A percentile compares a stretch with the other conserved stretches of the same genome.
phyloP scores from a whole-genome alignment of 495 filamentous ascomycete genomes.

The Eremomyces bilateralis region DNA sequence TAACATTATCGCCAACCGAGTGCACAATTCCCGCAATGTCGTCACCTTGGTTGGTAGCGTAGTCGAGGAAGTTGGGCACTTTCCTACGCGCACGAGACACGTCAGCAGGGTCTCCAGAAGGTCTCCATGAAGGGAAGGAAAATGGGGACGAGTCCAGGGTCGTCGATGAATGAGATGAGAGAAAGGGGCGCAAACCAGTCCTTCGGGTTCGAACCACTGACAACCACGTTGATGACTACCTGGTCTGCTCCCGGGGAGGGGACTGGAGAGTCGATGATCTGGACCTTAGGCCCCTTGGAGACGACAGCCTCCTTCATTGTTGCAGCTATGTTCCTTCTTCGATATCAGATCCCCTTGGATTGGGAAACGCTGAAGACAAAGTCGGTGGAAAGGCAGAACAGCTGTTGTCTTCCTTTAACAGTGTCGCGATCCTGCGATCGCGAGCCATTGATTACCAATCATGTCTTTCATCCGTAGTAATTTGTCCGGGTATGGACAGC shows the following conservation, averaged over 20 bases:
- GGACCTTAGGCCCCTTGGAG: conserved; percentile 27
- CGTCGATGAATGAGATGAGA: not conserved
- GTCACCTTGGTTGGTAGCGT: conserved; percentile 36
- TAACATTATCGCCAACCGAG: conserved; percentile 36
- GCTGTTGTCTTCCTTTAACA: too few relatives aligned
- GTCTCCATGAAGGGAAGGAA: not conserved
- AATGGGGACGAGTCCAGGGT: conserved; percentile 1
- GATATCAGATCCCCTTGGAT: too few relatives aligned
- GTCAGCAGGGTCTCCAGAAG: not conserved
- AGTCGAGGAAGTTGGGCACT: conserved; percentile 12
- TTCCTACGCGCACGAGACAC: conserved; percentile 10
- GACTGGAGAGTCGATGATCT: conserved; percentile 40
- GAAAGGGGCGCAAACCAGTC: conserved; percentile 38
- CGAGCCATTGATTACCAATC: too few relatives aligned
- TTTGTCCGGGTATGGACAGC: too few relatives aligned
- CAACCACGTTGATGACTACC: conserved; percentile 47
- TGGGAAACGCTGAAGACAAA: too few relatives aligned
- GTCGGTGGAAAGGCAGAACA: too few relatives aligned
- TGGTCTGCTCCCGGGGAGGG: conserved; percentile 37
- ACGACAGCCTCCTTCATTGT: conserved; percentile 48
- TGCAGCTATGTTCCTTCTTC: too few relatives aligned
- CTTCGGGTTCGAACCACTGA: conserved; percentile 55
- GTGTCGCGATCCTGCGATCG: too few relatives aligned
- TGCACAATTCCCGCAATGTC: conserved; percentile 51
- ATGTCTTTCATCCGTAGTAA: too few relatives aligned